These are phyloP conservation scores for Themeda triandra DNA, from an alignment of 176 grass and related monocot species.

Conservation along the genomic window DNA sequence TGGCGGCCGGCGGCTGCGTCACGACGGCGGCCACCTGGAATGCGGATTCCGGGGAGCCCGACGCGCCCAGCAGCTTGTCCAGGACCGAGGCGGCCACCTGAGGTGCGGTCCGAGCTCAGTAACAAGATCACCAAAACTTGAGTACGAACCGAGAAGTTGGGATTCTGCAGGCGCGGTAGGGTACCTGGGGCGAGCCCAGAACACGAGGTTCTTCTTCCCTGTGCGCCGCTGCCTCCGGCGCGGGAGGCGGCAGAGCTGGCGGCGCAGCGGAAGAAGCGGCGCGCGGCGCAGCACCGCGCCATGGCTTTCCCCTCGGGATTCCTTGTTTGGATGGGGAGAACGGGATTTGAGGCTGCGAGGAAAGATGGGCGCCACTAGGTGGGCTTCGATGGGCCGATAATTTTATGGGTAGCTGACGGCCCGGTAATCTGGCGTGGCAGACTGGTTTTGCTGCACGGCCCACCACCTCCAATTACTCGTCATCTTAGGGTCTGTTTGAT, in stretches of 20 bases:
- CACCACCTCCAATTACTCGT: no score
- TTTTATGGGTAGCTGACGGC: neutral
- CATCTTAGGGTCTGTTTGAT: no score
- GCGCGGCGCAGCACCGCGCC: slow-evolving; percentile 35
- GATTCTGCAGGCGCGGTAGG: neutral
- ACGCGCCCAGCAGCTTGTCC: slow-evolving; percentile 54
- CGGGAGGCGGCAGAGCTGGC: slow-evolving; percentile 21
- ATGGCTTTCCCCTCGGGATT: neutral
- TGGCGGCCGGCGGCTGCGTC: slow-evolving; percentile 64
- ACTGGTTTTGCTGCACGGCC: no score
- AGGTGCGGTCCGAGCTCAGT: neutral
- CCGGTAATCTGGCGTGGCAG: neutral
- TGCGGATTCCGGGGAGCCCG: slow-evolving; percentile 42
- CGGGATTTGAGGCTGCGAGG: neutral
- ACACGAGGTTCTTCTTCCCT: slow-evolving; percentile 65
- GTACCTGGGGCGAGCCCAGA: slow-evolving; percentile 71
- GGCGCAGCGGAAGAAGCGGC: slow-evolving; percentile 44
- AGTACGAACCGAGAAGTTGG: neutral
- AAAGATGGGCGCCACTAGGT: neutral
- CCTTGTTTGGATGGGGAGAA: neutral
- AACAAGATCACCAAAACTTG: neutral
- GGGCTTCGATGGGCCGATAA: neutral
- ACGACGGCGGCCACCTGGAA: slow-evolving; percentile 74
- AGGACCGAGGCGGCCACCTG: slow-evolving; percentile 79
- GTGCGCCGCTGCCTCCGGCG: neutral